Evolutionary conservation across 2,329 filamentous ascomycete species (phyloP).

Genomic region (Zymoseptoria tritici): DNA sequence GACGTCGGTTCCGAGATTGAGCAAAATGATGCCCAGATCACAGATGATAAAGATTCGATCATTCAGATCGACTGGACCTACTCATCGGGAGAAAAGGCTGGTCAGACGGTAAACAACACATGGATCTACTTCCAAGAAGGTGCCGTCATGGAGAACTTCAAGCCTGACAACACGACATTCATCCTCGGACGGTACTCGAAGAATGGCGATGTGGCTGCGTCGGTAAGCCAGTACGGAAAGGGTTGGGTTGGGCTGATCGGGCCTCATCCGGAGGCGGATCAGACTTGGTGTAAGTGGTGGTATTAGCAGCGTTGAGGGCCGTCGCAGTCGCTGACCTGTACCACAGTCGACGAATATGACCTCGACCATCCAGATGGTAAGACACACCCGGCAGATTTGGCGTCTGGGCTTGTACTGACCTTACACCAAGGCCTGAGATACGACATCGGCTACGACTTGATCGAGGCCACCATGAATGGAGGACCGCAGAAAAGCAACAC

Average conservation of each 20-base stretch:
- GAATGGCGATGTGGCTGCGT: constrained; percentile 14
- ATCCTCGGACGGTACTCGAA: constrained; percentile 17
- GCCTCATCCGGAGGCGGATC: constrained; percentile 17
- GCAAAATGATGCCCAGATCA: constrained; percentile 10
- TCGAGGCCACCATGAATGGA: constrained; percentile 8
- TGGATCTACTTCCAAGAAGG: constrained; percentile 22
- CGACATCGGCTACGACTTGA: constrained; percentile 15
- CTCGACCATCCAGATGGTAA: constrained; percentile 10
- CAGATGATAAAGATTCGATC: constrained; percentile 12
- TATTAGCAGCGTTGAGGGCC: not conserved
- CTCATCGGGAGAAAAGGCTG: constrained; percentile 7
- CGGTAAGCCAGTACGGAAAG: constrained; percentile 12
- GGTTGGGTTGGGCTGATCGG: constrained; percentile 18
- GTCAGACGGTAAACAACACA: constrained; percentile 8
- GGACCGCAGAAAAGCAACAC: not conserved
- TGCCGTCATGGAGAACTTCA: constrained; percentile 6
- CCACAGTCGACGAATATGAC: constrained; percentile 4
- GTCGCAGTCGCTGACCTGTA: constrained; percentile 1
- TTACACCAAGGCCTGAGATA: constrained; percentile 1
- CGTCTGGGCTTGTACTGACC: too few species aligned
- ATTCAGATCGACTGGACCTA: constrained; percentile 20
- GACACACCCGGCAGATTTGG: too few species aligned
- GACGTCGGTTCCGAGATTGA: constrained; percentile 10
- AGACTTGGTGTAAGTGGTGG: constrained; percentile 17
- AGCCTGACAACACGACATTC: constrained; percentile 4